These are phyloP conservation scores for Pyrenophora tritici-repentis DNA, from an alignment of 2,329 filamentous ascomycete species.

Conservation along the genomic window DNA sequence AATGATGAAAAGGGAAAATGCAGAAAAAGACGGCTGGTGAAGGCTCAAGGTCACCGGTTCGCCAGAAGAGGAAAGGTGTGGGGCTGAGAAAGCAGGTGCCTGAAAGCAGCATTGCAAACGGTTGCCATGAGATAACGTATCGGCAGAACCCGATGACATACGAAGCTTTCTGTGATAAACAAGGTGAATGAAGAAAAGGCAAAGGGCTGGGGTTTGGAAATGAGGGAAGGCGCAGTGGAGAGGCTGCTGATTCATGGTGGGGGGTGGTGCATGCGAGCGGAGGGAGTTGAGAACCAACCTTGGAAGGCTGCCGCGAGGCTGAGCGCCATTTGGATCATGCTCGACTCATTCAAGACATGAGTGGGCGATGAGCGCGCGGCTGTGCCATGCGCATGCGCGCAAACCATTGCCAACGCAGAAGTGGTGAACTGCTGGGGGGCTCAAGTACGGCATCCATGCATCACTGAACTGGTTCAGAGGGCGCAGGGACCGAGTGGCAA, in stretches of 20 bases:
- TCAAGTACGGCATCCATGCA: slow-evolving; percentile 1
- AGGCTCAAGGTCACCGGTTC: slow-evolving; percentile 32
- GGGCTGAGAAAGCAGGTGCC: slow-evolving; percentile 13
- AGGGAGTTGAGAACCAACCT: neutral
- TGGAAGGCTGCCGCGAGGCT: slow-evolving; percentile 15
- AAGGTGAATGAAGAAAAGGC: slow-evolving; percentile 8
- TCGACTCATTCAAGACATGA: neutral
- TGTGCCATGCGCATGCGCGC: slow-evolving; percentile 21
- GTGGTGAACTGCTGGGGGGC: slow-evolving; percentile 4
- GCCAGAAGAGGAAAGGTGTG: slow-evolving; percentile 22
- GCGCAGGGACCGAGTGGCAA: neutral
- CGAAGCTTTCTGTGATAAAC: neutral
- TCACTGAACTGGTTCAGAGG: neutral
- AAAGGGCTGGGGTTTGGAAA: slow-evolving; percentile 13
- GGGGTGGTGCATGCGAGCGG: neutral
- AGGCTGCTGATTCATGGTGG: slow-evolving; percentile 12
- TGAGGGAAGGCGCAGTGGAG: slow-evolving; percentile 15
- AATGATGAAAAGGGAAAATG: slow-evolving; percentile 12
- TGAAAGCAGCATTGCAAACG: slow-evolving; percentile 11
- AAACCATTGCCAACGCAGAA: slow-evolving; percentile 9
- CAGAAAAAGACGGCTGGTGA: slow-evolving; percentile 17
- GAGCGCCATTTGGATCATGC: slow-evolving; percentile 8
- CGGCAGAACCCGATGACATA: slow-evolving; percentile 5
- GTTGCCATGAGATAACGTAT: slow-evolving; percentile 1
- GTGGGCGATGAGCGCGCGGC: neutral